Conservation (phyloP, 2,329 filamentous ascomycete genomes). For the Achaetomium macrosporum region DNA sequence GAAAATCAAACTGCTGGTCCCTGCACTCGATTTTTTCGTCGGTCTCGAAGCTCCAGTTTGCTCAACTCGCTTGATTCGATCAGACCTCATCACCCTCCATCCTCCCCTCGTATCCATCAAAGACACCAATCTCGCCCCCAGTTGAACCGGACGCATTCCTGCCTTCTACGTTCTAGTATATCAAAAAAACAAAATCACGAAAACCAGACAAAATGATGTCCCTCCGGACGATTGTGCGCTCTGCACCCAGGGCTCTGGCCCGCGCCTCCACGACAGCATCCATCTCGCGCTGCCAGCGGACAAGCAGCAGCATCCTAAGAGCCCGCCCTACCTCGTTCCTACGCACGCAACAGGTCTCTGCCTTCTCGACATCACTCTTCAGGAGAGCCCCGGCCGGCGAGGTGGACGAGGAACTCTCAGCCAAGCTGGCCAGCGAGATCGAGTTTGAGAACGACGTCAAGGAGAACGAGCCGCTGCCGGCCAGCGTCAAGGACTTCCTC, state of each 20-base stretch:
- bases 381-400: slow-evolving; percentile 40
- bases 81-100: not conserved
- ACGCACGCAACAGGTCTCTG: slow-evolving; percentile 37
- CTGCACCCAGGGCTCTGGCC: slow-evolving; percentile 58
- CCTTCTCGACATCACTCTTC: slow-evolving; percentile 45
- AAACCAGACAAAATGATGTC: slow-evolving; percentile 56
- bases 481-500: slow-evolving; percentile 80
- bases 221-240: slow-evolving; percentile 58
- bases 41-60: not conserved
- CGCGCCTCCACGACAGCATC: slow-evolving; percentile 50
- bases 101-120: not conserved
- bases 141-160: too few relatives aligned
- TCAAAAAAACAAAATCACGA: not conserved
- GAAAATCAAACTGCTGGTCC: not conserved
- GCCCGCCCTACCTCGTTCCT: slow-evolving; percentile 36
- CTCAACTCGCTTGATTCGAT: not conserved
- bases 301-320: slow-evolving; percentile 47
- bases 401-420: slow-evolving; percentile 72
- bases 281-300: slow-evolving; percentile 41
- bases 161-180: not conserved
- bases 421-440: slow-evolving; percentile 81
- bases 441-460: slow-evolving; percentile 78
- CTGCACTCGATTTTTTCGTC: not conserved
- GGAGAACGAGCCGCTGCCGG: slow-evolving; percentile 63
- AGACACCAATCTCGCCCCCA: too few relatives aligned